Evolutionary conservation across 2,329 filamentous ascomycete species (phyloP).

Genomic region (Colletotrichum echinochloae): DNA sequence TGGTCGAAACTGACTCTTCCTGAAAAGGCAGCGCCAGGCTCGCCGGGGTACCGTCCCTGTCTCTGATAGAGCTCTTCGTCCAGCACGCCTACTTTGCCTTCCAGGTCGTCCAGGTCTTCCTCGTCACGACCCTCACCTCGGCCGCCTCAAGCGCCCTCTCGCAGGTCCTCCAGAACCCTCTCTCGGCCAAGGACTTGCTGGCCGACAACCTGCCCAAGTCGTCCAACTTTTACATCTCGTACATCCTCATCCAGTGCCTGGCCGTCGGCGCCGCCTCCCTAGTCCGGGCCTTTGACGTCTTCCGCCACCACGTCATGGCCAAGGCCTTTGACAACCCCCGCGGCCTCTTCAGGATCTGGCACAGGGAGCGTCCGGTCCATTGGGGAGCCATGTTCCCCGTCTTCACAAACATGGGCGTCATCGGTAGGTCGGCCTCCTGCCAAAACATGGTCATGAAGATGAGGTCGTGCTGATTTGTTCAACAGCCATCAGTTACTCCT

Average conservation of each 20-base stretch:
- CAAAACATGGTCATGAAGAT: background rate
- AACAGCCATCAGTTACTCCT: slow-evolving; percentile 83
- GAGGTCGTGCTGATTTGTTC: slow-evolving; percentile 36
- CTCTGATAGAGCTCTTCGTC: slow-evolving; percentile 79
- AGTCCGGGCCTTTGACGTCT: slow-evolving; percentile 76
- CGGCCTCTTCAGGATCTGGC: slow-evolving; percentile 83
- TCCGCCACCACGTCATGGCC: slow-evolving; percentile 69
- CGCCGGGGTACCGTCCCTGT: slow-evolving; percentile 77
- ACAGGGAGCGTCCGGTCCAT: slow-evolving; percentile 76
- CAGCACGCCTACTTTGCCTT: slow-evolving; percentile 86
- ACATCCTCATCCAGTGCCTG: slow-evolving; percentile 93
- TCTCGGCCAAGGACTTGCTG: slow-evolving; percentile 60
- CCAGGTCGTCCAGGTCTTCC: slow-evolving; percentile 86
- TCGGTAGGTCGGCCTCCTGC: slow-evolving; percentile 67
- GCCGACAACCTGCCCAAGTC: slow-evolving; percentile 78
- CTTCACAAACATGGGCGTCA: slow-evolving; percentile 84
- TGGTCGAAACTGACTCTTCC: slow-evolving; percentile 27
- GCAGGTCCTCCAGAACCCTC: slow-evolving; percentile 60
- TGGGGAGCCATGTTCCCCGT: slow-evolving; percentile 89
- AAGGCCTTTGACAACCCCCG: slow-evolving; percentile 82
- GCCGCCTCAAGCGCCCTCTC: slow-evolving; percentile 73
- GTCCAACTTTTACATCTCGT: slow-evolving; percentile 90
- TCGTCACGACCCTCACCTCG: slow-evolving; percentile 83
- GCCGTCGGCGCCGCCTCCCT: slow-evolving; percentile 80
- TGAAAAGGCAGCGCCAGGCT: slow-evolving; percentile 73